Percentiles rank a stretch among this genome's conserved stretches.
Evolutionary conservation across 2,329 filamentous ascomycete genomes (phyloP).

Genomic region (Aspergillus novoparasiticus): DNA sequence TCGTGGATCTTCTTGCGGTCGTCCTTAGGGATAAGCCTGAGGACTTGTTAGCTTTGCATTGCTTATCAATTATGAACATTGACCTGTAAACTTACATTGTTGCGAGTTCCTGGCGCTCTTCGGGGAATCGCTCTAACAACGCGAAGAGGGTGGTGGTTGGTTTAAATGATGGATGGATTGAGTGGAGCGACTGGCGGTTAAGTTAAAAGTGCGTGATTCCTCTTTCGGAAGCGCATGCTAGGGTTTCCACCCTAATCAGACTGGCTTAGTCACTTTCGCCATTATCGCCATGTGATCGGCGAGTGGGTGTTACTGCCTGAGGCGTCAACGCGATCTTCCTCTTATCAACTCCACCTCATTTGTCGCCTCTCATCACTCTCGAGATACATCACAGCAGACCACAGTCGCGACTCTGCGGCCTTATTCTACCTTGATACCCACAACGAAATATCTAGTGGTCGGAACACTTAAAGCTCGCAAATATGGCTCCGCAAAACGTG

Average conservation of each 20-base stretch:
- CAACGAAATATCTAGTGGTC: not conserved
- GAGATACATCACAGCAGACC: not conserved
- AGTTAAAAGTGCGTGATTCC: slow-evolving; percentile 42
- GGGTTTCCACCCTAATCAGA: slow-evolving; percentile 35
- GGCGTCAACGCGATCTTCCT: slow-evolving; percentile 2
- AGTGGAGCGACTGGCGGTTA: slow-evolving; percentile 34
- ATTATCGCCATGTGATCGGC: slow-evolving; percentile 11
- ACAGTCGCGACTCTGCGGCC: not conserved
- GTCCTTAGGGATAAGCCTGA: slow-evolving; percentile 97
- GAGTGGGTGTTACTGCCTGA: not conserved
- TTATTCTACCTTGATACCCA: not conserved
- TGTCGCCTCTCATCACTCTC: not conserved
- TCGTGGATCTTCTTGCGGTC: slow-evolving; percentile 99
- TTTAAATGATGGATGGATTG: slow-evolving; percentile 36
- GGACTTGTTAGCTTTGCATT: slow-evolving; percentile 20
- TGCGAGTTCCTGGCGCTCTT: slow-evolving; percentile 57
- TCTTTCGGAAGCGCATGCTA: slow-evolving; percentile 28
- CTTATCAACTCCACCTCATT: not conserved
- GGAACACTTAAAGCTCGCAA: slow-evolving; percentile 6
- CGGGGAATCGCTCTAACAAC: slow-evolving; percentile 57
- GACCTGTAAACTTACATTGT: slow-evolving; percentile 47
- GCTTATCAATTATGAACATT: slow-evolving; percentile 3
- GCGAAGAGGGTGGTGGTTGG: slow-evolving; percentile 40
- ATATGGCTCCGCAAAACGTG: slow-evolving; percentile 62
- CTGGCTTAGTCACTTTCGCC: slow-evolving; percentile 6